These are phyloP conservation scores for Allantophomopsis lycopodina DNA, from an alignment of 2,329 filamentous ascomycete species.

Conservation along the genomic window DNA sequence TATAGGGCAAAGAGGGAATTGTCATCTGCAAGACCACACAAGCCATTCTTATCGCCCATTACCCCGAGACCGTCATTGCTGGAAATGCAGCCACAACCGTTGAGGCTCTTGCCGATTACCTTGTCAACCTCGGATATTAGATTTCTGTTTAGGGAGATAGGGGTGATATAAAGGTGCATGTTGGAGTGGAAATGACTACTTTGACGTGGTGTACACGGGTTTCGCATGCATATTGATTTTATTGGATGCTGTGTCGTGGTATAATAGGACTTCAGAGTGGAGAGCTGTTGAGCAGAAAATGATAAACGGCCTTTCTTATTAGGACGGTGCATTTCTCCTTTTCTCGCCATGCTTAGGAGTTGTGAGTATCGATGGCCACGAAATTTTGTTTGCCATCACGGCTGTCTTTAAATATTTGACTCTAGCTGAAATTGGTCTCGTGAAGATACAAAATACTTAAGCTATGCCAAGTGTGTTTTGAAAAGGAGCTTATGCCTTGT, in stretches of 20 bases:
- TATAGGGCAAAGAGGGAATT: constrained; percentile 65
- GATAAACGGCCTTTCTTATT: constrained; percentile 1
- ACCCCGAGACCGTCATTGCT: constrained; percentile 60
- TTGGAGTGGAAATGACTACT: background rate
- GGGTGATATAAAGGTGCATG: background rate
- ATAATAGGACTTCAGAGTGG: too few relatives aligned
- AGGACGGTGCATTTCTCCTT: background rate
- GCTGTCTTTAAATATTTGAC: too few relatives aligned
- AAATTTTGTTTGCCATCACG: too few relatives aligned
- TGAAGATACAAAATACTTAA: too few relatives aligned
- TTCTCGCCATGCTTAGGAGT: background rate
- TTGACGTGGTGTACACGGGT: background rate
- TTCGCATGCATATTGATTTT: too few relatives aligned
- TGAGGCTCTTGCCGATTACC: constrained; percentile 77
- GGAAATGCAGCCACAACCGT: constrained; percentile 68
- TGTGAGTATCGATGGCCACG: too few relatives aligned
- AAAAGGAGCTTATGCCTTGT: too few relatives aligned
- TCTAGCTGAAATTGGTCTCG: too few relatives aligned
- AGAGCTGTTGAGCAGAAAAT: background rate
- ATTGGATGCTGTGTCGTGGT: too few relatives aligned
- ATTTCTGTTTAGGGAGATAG: background rate
- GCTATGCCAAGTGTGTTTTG: too few relatives aligned
- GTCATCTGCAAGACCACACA: constrained; percentile 76
- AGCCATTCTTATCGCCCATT: constrained; percentile 80
- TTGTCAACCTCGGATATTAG: constrained; percentile 60